Percentiles rank a stretch among this genome's conserved stretches.
phyloP scores from a whole-genome alignment of 169 alveolate species.

The Cryptosporidium muris region DNA sequence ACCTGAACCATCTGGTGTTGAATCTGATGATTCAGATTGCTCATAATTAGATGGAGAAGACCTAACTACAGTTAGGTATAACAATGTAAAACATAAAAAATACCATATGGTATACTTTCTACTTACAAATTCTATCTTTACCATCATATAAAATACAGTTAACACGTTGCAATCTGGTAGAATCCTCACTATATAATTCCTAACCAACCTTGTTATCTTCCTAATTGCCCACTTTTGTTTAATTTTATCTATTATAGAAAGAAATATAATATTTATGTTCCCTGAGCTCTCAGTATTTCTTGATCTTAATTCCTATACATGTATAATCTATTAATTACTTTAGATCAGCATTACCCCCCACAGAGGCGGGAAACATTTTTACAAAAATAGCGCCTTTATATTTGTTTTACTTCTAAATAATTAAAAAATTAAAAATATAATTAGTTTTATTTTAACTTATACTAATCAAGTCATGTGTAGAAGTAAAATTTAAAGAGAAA shows the following conservation, averaged over 20 bases:
- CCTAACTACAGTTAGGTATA: slow-evolving; percentile 1
- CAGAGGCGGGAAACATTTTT: not conserved
- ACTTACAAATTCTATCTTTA: slow-evolving; percentile 1
- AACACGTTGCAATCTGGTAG: not conserved
- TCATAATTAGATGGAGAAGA: slow-evolving; percentile 10
- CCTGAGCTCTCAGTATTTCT: slow-evolving; percentile 14
- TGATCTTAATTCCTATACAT: slow-evolving; percentile 43
- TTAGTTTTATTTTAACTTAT: too few species aligned
- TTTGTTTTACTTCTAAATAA: not conserved
- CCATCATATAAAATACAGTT: not conserved
- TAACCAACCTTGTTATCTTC: slow-evolving; percentile 37
- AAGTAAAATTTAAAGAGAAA: too few species aligned
- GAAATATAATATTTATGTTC: too few species aligned
- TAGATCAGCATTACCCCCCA: slow-evolving; percentile 26
- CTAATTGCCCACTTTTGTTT: slow-evolving; percentile 12
- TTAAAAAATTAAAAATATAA: too few species aligned
- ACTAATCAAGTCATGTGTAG: too few species aligned
- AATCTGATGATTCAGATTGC: slow-evolving; percentile 30
- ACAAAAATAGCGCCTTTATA: not conserved
- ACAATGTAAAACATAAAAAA: slow-evolving; percentile 6
- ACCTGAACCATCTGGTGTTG: slow-evolving; percentile 15
- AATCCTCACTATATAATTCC: slow-evolving; percentile 10
- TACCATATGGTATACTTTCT: slow-evolving; percentile 17
- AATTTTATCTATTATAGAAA: slow-evolving; percentile 11
- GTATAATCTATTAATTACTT: slow-evolving; percentile 60